These are phyloP conservation scores for Xylaria multiplex DNA, from an alignment of 2,329 filamentous ascomycete species.

Conservation along the genomic window DNA sequence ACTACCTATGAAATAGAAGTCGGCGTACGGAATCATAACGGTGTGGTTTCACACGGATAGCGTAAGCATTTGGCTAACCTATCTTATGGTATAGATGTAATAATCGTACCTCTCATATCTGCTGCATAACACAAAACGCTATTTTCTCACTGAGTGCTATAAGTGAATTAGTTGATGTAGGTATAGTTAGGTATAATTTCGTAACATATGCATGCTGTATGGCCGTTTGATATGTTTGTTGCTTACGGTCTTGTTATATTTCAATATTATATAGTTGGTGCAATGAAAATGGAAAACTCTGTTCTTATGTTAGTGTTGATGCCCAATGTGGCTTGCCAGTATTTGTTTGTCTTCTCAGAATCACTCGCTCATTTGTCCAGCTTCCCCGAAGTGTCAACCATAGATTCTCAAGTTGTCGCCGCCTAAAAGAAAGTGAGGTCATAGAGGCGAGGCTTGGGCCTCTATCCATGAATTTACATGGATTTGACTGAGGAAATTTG, in stretches of 20 bases:
- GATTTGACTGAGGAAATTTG: not conserved
- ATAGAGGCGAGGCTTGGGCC: not conserved
- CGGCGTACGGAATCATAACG: no score
- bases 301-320: constrained; percentile 7
- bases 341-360: not conserved
- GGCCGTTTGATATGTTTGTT: not conserved
- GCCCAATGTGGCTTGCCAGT: not conserved
- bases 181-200: not conserved
- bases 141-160: not conserved
- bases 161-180: no score
- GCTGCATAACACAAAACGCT: not conserved
- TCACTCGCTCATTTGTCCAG: constrained; percentile 1
- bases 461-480: not conserved
- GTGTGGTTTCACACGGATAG: no score
- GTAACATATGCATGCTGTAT: not conserved
- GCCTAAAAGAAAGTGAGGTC: not conserved
- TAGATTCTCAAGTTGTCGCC: not conserved
- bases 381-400: not conserved
- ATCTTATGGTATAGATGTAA: no score
- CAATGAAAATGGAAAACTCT: not conserved
- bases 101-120: no score
- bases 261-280: constrained; percentile 12
- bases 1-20: no score
- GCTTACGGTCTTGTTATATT: not conserved
- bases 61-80: no score